Conservation (phyloP, 257 asterid species). For the Solanum sejunctum region DNA sequence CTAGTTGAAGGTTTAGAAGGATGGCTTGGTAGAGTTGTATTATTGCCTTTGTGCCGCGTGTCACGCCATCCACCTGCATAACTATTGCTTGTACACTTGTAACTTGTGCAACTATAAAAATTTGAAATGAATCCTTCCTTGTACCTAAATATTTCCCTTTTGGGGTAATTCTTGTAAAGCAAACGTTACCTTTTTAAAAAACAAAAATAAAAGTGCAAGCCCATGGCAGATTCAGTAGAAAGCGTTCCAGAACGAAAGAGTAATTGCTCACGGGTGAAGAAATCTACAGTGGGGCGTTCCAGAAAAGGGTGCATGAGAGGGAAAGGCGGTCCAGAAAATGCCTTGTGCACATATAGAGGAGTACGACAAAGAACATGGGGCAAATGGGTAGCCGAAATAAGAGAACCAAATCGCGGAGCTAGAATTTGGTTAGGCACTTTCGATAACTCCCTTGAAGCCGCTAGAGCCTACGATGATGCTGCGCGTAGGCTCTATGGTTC, state of each 20-base stretch:
- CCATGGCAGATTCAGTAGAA: not conserved
- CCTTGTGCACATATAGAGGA: constrained; percentile 57
- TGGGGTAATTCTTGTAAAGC: not conserved
- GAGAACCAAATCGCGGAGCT: constrained; percentile 69
- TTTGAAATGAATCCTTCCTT: not conserved
- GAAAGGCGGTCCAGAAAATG: constrained; percentile 78
- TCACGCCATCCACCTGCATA: not conserved
- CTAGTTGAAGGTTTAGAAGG: not conserved
- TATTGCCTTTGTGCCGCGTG: not conserved
- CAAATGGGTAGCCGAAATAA: constrained; percentile 75
- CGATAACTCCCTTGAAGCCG: constrained; percentile 54
- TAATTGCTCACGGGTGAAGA: constrained; percentile 1
- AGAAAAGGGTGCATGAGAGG: constrained; percentile 83
- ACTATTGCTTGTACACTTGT: not conserved
- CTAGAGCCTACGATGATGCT: constrained; percentile 64
- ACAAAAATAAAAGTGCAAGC: not conserved
- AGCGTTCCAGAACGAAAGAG: not conserved
- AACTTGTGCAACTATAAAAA: not conserved
- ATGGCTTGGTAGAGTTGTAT: not conserved
- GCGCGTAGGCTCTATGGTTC: constrained; percentile 46
- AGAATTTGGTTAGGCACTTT: constrained; percentile 78
- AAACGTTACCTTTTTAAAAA: not conserved
- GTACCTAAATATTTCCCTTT: not conserved
- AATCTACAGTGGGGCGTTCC: constrained; percentile 24
- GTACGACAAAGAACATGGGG: constrained; percentile 90